Evolutionary conservation across 768 basidiomycete species (phyloP).

Genomic region (Lentinula sp.): DNA sequence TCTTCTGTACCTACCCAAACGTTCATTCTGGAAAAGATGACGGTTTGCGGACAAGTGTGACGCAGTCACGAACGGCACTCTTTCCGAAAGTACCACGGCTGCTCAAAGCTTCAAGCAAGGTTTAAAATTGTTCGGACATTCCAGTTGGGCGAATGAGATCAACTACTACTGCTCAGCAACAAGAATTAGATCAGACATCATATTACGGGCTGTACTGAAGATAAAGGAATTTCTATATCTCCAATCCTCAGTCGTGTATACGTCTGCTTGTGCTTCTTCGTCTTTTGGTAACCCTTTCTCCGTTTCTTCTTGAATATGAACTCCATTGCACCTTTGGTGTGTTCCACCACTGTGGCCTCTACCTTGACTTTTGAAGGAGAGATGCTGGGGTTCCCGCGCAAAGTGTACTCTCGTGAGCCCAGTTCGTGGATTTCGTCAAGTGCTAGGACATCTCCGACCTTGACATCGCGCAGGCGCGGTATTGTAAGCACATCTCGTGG

Average conservation of each 20-base stretch:
- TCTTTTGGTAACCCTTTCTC: conserved; percentile 96
- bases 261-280: conserved; percentile 88
- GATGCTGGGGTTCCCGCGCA: conserved; percentile 73
- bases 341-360: conserved; percentile 91
- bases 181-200: background rate
- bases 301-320: conserved; percentile 93
- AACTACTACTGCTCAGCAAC: background rate
- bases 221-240: conserved; percentile 49
- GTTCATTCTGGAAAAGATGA: conserved; percentile 1
- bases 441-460: conserved; percentile 78
- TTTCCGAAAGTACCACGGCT: too few species aligned
- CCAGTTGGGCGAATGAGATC: background rate
- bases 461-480: conserved; percentile 79
- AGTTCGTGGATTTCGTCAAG: conserved; percentile 90
- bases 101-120: background rate
- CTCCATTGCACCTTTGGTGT: conserved; percentile 93
- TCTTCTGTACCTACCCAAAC: background rate
- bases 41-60: background rate
- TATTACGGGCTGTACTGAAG: conserved; percentile 2
- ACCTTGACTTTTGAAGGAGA: conserved; percentile 63
- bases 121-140: too few species aligned
- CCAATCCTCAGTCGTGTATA: conserved; percentile 95
- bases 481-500: conserved; percentile 92
- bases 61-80: background rate
- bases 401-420: conserved; percentile 91